Base-by-base conservation (phyloP, 345 rosid genomes). In the Dovyalis caffra region DNA sequence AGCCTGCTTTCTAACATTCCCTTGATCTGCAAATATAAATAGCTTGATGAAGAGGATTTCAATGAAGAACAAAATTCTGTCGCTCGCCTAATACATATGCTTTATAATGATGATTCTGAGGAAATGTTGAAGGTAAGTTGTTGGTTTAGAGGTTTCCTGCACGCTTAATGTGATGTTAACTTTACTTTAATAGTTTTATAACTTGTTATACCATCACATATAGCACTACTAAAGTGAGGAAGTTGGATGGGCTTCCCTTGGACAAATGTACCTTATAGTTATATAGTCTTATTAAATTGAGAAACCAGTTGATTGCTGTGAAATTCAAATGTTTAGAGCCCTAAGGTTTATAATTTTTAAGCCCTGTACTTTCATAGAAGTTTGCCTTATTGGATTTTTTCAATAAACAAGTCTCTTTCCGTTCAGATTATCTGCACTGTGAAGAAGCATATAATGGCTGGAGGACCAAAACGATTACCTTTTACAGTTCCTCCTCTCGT, bases 41-140 rank as follows among this genome's bases (percentile, higher is more conserved):
- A 95, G 99, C 83, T 91, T 74, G 99, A 95, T 80, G 92, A 91
- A 84, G 97, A 95, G 74, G 98, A 95, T 84, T 95, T 93, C 76
- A 89, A 85, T 83, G 98, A 90, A 85, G 97, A 93, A 85, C 99
- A 95, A 81, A 91, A 88, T 83, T 91, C 97, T 76, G 98, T 95
- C 64, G 91, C 97, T 23, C 93, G 98, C 75, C 97, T 95, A 66
- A 88, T 90, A 84, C 97, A 93, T 83, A 86, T 91, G 97, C 80
- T 93, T 69, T 82, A 86, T 74, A 90, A 85, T 86, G 96, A 93
- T 77, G 97, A 93, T 65, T 79, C 88, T 10, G 99, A 91, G 77
- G 98, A 95, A 87, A 93, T 95, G 99, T 89, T 91, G 81, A 93
- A 93, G 99, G 99, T 93, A 85, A 71, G 69, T 33, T 32, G 23